Conservation (phyloP, 331 rosid genomes). For the Cydonia oblonga region DNA sequence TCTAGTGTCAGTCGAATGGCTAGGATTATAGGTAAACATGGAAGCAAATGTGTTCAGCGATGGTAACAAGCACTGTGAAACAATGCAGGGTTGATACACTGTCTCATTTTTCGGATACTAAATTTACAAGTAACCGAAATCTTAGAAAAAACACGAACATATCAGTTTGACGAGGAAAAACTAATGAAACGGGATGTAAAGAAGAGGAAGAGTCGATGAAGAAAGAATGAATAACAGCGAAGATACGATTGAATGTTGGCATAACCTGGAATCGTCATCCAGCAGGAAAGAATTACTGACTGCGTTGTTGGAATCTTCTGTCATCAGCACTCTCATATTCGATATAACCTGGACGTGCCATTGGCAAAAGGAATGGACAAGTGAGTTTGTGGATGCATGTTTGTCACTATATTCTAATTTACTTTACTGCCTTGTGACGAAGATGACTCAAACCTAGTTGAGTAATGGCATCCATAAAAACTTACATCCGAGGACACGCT, state of each 20-base stretch:
- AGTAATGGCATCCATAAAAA: conserved; percentile 30
- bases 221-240: neutral
- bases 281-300: conserved; percentile 81
- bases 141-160: neutral
- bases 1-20: neutral
- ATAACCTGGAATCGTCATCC: conserved; percentile 84
- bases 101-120: neutral
- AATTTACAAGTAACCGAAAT: neutral
- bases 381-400: neutral
- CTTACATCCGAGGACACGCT: conserved; percentile 83
- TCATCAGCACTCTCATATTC: conserved; percentile 80
- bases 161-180: neutral
- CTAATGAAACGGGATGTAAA: neutral
- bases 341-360: conserved; percentile 56
- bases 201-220: neutral
- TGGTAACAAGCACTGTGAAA: neutral
- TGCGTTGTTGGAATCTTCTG: conserved; percentile 82
- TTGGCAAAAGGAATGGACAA: neutral
- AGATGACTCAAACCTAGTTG: conserved; percentile 27
- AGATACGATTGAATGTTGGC: neutral
- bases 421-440: conserved; percentile 5
- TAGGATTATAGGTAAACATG: neutral
- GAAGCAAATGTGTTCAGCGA: neutral
- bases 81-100: neutral
- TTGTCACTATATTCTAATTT: neutral